Evolutionary conservation across 2,329 filamentous ascomycete genomes (phyloP).

Genomic region (Fusarium newnesense): DNA sequence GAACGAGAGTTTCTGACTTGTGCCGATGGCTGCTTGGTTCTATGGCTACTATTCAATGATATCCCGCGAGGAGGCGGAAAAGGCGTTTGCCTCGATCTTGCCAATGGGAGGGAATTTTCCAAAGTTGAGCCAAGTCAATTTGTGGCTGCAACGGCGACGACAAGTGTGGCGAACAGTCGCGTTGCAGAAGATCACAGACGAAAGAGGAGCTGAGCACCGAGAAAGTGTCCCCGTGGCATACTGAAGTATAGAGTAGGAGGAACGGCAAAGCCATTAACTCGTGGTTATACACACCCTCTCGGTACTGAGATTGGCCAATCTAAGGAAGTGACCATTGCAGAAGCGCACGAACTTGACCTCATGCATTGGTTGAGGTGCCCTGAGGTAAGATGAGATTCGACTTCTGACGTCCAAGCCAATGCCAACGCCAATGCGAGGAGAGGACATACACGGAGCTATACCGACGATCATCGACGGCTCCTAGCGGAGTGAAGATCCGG

Average conservation of each 20-base stretch:
- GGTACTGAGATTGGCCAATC: constrained; percentile 31
- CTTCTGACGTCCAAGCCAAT: background rate
- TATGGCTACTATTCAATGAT: background rate
- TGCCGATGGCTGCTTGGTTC: background rate
- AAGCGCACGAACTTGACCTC: constrained; percentile 30
- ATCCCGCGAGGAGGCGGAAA: constrained; percentile 24
- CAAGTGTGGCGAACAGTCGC: constrained; percentile 36
- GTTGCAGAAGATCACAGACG: constrained; percentile 24
- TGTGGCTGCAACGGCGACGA: constrained; percentile 34
- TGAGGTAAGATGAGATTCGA: constrained; percentile 20
- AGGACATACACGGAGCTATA: constrained; percentile 22
- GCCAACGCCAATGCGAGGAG: constrained; percentile 8
- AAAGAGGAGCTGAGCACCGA: constrained; percentile 12
- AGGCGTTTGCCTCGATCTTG: constrained; percentile 28
- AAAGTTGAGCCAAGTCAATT: background rate
- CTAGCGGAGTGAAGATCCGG: constrained; percentile 39
- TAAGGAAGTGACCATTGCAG: constrained; percentile 14
- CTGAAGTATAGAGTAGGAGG: constrained; percentile 31
- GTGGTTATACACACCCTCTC: constrained; percentile 25
- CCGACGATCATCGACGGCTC: constrained; percentile 38
- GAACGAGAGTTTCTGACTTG: constrained; percentile 1
- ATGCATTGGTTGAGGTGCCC: constrained; percentile 29
- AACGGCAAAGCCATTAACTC: constrained; percentile 34
- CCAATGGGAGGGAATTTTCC: background rate
- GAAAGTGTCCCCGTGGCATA: constrained; percentile 39